Percentiles rank a stretch among this genome's conserved stretches.
phyloP scores from a whole-genome alignment of 2,329 filamentous ascomycete genomes.

The Trichoderma simmonsii region DNA sequence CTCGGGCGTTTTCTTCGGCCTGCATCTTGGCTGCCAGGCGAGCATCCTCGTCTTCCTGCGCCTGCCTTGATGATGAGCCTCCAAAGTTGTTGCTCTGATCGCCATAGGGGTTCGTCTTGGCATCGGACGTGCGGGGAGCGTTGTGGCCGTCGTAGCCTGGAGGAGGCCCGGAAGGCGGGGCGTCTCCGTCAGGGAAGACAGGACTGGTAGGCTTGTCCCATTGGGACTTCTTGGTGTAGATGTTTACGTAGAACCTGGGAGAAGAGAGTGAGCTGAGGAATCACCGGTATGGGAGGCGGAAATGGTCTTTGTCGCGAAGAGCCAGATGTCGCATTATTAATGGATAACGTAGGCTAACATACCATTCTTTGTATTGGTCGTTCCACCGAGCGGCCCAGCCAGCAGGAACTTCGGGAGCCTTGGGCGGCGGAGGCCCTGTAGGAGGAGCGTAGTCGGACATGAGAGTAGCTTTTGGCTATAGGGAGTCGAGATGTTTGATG shows the following conservation, averaged over 20 bases:
- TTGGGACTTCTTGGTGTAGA: constrained; percentile 81
- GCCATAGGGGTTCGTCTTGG: constrained; percentile 71
- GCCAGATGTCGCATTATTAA: not conserved
- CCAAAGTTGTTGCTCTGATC: constrained; percentile 37
- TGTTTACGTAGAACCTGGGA: constrained; percentile 86
- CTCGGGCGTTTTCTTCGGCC: constrained; percentile 73
- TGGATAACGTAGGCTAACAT: constrained; percentile 25
- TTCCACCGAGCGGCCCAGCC: constrained; percentile 88
- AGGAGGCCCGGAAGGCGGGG: constrained; percentile 57
- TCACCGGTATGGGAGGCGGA: not conserved
- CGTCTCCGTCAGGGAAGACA: constrained; percentile 49
- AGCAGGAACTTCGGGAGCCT: constrained; percentile 57
- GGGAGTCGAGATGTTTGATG: not conserved
- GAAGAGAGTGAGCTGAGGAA: not conserved
- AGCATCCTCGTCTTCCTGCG: constrained; percentile 60
- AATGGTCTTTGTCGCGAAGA: not conserved
- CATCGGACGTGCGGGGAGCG: constrained; percentile 43
- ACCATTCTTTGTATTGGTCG: constrained; percentile 84
- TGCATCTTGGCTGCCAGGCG: constrained; percentile 73
- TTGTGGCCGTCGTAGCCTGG: constrained; percentile 57
- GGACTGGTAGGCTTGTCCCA: constrained; percentile 81
- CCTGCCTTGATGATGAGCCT: constrained; percentile 30
- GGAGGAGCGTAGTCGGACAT: constrained; percentile 57
- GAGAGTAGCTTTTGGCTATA: not conserved
- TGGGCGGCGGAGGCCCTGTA: constrained; percentile 54